Evolutionary conservation across 2,329 filamentous ascomycete genomes (phyloP), one percentile per base, ranked within the genome.

Genomic region (Pseudocercospora fuligena): DNA sequence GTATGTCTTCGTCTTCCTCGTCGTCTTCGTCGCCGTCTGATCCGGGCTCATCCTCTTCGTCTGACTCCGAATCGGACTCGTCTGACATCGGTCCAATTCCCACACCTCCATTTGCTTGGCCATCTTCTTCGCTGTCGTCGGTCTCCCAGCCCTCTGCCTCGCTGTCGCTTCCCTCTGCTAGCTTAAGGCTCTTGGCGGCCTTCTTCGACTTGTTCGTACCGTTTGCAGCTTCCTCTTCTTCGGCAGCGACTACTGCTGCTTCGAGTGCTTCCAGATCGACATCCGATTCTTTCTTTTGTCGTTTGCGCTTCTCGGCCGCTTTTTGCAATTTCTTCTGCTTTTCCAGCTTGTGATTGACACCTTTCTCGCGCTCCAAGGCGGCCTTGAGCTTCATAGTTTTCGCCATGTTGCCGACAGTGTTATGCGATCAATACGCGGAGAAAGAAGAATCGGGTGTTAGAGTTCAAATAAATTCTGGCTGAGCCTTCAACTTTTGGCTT

Each of bases 1-100:
- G 90, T 53, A 97, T 93, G 71, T 96, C 93, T 72, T 95, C 92
- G 53, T 94, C 92, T 4, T 93, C 91, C 23, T 91, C 89, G 0
- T 86, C 84, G 21, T n/a, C n/a, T n/a, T n/a, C n/a, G n/a, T n/a
- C n/a, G n/a, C 56, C 54, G 0, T 82, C 82, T 3, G 83, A 80
- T 21, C 77, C 71, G 46, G 76, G 70, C 7, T 73, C 71, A 27
- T 76, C 72, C 19, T 76, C 77, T 8, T 74, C 75, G 11, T 78
- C 76, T 31, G 74, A 76, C n/a, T 78, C 77, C 2, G 75, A 75
- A 27, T 77, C 76, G 40, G 82, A 80, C 60, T 77, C 73, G n/a
- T 67, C 65, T 27, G 65, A 67, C 61, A 77, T 70, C 3, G 69
- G 69, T 23, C 70, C 71, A 16, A 76, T 64, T 14, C 79, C 79